Conservation (phyloP, 306 rosid genomes). For the Quercus glauca region DNA sequence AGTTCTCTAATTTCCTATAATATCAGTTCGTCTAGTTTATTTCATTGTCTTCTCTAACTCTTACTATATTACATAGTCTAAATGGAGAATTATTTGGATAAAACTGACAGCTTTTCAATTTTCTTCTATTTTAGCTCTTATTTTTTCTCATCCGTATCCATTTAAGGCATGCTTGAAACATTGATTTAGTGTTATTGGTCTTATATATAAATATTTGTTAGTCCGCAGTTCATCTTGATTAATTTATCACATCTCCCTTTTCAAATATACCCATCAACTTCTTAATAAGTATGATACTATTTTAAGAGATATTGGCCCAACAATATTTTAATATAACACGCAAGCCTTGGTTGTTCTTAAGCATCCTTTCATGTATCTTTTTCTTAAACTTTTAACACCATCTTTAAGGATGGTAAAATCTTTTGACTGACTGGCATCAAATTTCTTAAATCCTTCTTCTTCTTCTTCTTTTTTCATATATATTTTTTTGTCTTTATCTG, state of each 20-base stretch:
- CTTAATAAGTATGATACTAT: no score
- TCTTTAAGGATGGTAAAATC: not conserved
- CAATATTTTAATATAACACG: not conserved
- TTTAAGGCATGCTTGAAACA: not conserved
- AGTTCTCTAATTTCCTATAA: constrained; percentile 23
- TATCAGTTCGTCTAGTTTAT: constrained; percentile 4
- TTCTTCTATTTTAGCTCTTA: not conserved
- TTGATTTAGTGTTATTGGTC: no score
- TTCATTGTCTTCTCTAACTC: not conserved
- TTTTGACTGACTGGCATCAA: not conserved
- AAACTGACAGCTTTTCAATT: not conserved
- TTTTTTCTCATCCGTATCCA: not conserved
- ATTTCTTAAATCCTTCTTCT: not conserved
- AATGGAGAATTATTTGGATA: not conserved
- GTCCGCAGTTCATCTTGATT: not conserved
- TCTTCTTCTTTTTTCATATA: not conserved
- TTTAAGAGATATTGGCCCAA: no score
- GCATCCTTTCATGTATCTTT: not conserved
- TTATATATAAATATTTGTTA: no score
- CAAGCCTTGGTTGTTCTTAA: not conserved
- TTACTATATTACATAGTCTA: not conserved
- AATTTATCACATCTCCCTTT: not conserved
- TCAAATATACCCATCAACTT: not conserved
- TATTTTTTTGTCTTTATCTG: not conserved
- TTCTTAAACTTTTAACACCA: not conserved